Percentiles rank a stretch among this genome's conserved stretches.
Evolutionary conservation across 2,329 filamentous ascomycete species (phyloP).

Genomic region (Colletotrichum lini): DNA sequence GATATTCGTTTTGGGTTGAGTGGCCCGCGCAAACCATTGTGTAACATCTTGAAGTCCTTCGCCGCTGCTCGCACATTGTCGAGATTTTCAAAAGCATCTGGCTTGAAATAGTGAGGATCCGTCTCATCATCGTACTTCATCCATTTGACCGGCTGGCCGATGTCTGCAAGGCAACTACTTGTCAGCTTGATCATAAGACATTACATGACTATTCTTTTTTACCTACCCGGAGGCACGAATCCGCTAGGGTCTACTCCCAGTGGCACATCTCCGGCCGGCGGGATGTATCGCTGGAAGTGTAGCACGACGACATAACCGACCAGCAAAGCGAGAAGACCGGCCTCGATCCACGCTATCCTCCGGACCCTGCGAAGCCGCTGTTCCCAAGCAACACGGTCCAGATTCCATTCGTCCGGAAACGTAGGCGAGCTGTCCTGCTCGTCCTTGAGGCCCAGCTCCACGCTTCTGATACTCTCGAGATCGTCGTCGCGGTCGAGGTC

Average conservation of each 20-base stretch:
- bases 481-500: constrained; percentile 13
- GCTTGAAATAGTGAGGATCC: constrained; percentile 30
- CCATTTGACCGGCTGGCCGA: constrained; percentile 33
- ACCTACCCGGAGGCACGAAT: constrained; percentile 32
- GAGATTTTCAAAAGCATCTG: constrained; percentile 28
- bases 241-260: constrained; percentile 31
- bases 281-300: background rate
- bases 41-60: constrained; percentile 29
- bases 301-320: constrained; percentile 13
- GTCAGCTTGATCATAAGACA: background rate
- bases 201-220: too few species aligned
- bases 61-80: constrained; percentile 24
- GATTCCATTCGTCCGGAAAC: constrained; percentile 33
- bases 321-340: constrained; percentile 9
- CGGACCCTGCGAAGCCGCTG: constrained; percentile 9
- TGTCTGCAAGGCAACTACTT: background rate
- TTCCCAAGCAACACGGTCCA: constrained; percentile 17
- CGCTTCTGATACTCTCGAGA: constrained; percentile 7
- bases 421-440: background rate
- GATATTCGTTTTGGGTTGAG: too few species aligned
- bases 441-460: background rate
- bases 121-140: constrained; percentile 28
- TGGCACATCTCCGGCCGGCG: background rate
- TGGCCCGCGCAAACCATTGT: constrained; percentile 14
- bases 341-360: constrained; percentile 14